Evolutionary conservation across 1,284 basidiomycete species (phyloP).

Genomic region (Pyrrhoderma lamaoense): DNA sequence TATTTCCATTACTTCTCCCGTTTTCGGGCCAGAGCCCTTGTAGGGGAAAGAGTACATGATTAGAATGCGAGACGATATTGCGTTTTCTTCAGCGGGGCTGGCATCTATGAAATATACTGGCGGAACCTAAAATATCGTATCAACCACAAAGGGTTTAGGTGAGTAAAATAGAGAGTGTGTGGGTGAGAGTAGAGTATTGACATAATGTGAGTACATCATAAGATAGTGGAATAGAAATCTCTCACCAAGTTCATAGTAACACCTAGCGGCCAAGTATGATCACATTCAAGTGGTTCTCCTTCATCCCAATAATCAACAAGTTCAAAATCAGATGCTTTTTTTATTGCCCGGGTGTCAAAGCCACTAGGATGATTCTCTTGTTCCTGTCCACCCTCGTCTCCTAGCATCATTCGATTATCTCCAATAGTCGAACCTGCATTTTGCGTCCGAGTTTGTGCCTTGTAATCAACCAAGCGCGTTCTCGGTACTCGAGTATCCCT

Average conservation of each 20-base stretch:
- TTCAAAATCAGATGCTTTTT: slow-evolving; percentile 66
- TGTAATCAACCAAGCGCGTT: slow-evolving; percentile 59
- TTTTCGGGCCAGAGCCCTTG: slow-evolving; percentile 22
- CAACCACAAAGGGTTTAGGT: too few species aligned
- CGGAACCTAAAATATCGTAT: slow-evolving; percentile 44
- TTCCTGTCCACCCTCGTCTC: slow-evolving; percentile 39
- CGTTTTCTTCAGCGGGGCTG: slow-evolving; percentile 54
- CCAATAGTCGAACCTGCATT: slow-evolving; percentile 24
- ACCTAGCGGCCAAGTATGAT: slow-evolving; percentile 63
- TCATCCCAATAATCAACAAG: slow-evolving; percentile 80
- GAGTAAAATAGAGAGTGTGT: too few species aligned
- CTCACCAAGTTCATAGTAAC: slow-evolving; percentile 69
- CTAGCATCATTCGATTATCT: slow-evolving; percentile 31
- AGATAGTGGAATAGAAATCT: slow-evolving; percentile 13
- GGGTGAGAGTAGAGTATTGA: too few species aligned
- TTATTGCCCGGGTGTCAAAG: slow-evolving; percentile 47
- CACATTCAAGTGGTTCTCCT: slow-evolving; percentile 47
- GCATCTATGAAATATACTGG: slow-evolving; percentile 64
- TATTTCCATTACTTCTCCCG: too few species aligned
- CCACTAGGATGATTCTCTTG: slow-evolving; percentile 32
- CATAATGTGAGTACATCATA: too few species aligned
- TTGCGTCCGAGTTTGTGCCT: too few species aligned
- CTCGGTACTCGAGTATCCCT: slow-evolving; percentile 75
- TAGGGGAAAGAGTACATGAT: slow-evolving; percentile 63
- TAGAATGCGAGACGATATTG: slow-evolving; percentile 45